phyloP scores from a whole-genome alignment of 1,284 basidiomycete genomes.

The Cerioporus squamosus region DNA sequence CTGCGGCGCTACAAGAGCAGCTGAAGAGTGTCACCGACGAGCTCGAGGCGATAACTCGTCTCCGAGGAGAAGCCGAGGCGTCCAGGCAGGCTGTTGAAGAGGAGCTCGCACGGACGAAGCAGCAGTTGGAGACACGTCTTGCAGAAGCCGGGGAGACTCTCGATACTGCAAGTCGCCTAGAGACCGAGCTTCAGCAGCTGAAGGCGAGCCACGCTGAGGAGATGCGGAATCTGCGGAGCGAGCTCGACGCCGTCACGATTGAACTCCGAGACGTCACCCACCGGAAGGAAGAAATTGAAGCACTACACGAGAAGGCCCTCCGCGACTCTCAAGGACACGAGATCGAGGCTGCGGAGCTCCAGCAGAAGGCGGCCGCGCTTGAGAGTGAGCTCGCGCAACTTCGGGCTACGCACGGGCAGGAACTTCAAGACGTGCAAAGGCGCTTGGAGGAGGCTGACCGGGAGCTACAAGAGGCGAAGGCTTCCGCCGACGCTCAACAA shows the following conservation, averaged over 20 bases:
- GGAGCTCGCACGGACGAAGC: slow-evolving; percentile 24
- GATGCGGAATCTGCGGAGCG: slow-evolving; percentile 11
- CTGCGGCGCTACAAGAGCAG: slow-evolving; percentile 40
- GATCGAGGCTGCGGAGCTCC: slow-evolving; percentile 17
- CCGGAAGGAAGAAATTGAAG: slow-evolving; percentile 27
- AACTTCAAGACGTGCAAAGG: slow-evolving; percentile 32
- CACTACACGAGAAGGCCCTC: slow-evolving; percentile 22
- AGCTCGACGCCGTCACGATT: slow-evolving; percentile 8
- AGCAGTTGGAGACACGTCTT: slow-evolving; percentile 29
- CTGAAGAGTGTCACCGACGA: slow-evolving; percentile 39
- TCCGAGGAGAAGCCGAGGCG: slow-evolving; percentile 31
- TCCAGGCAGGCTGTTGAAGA: slow-evolving; percentile 25
- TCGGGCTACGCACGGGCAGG: slow-evolving; percentile 28
- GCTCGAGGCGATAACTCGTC: slow-evolving; percentile 39
- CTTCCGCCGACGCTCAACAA: slow-evolving; percentile 32
- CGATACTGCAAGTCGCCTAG: slow-evolving; percentile 18
- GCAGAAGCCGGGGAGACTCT: slow-evolving; percentile 29
- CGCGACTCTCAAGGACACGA: slow-evolving; percentile 33
- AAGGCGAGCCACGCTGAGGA: slow-evolving; percentile 22
- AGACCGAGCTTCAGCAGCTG: slow-evolving; percentile 24
- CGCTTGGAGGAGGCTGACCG: slow-evolving; percentile 26
- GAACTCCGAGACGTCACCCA: slow-evolving; percentile 10
- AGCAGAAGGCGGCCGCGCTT: slow-evolving; percentile 20
- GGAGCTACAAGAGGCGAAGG: slow-evolving; percentile 28
- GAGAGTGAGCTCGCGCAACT: slow-evolving; percentile 26